Evolutionary conservation across 2,329 filamentous ascomycete species (phyloP).

Genomic region (Leptographium radiaticola): DNA sequence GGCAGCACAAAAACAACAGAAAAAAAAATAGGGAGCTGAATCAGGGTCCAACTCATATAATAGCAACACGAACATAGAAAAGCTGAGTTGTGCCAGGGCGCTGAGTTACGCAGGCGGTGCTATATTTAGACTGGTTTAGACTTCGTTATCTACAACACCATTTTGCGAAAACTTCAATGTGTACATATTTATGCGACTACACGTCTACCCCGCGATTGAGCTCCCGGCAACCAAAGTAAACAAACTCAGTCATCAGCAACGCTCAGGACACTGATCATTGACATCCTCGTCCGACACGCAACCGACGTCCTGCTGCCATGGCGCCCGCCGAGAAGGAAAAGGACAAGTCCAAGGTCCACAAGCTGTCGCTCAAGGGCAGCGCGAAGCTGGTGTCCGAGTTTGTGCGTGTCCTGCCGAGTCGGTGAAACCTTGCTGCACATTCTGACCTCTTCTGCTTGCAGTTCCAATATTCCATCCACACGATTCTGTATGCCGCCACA

Average conservation of each 20-base stretch:
- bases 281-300: neutral
- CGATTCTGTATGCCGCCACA: constrained; percentile 58
- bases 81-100: no score
- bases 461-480: constrained; percentile 98
- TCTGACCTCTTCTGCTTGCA: constrained; percentile 17
- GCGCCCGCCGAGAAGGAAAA: constrained; percentile 27
- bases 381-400: constrained; percentile 91
- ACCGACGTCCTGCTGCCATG: constrained; percentile 3
- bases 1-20: no score
- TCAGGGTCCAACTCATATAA: no score
- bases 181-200: neutral
- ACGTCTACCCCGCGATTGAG: neutral
- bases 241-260: neutral
- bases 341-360: constrained; percentile 83
- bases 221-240: constrained; percentile 6
- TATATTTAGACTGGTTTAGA: no score
- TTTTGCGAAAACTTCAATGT: neutral
- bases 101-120: no score
- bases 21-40: no score
- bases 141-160: no score
- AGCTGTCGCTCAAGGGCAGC: constrained; percentile 74
- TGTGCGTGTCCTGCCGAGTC: constrained; percentile 39
- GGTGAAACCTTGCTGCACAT: neutral
- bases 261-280: neutral
- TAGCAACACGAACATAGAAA: no score